phyloP scores from a whole-genome alignment of 2,329 filamentous ascomycete species.

The Pyricularia grisea region DNA sequence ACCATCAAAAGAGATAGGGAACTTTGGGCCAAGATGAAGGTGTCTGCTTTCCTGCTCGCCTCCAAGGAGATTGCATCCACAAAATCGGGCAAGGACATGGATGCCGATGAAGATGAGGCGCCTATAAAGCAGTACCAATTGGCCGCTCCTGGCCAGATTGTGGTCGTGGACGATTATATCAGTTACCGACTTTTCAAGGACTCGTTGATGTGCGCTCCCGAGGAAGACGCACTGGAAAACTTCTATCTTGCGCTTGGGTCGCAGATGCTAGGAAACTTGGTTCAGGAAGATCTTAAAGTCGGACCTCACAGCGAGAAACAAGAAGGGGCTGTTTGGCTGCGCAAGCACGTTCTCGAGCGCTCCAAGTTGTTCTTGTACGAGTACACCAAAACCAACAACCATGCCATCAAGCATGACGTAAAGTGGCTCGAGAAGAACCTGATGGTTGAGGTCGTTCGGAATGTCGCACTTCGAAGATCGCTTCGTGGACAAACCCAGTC shows the following conservation, averaged over 20 bases:
- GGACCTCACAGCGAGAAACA: conserved; percentile 60
- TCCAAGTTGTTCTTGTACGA: conserved; percentile 85
- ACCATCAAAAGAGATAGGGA: conserved; percentile 69
- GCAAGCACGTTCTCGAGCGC: conserved; percentile 77
- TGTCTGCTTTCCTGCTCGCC: conserved; percentile 69
- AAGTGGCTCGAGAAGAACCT: conserved; percentile 89
- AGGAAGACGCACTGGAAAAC: conserved; percentile 76
- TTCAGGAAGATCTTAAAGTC: conserved; percentile 69
- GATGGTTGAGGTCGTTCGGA: conserved; percentile 65
- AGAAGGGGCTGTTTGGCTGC: conserved; percentile 56
- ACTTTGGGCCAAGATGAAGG: conserved; percentile 67
- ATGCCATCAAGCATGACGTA: conserved; percentile 75
- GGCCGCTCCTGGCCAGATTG: conserved; percentile 59
- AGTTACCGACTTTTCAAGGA: conserved; percentile 85
- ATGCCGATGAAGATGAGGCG: conserved; percentile 49
- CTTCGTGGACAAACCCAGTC: conserved; percentile 58
- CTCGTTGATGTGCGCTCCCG: conserved; percentile 73
- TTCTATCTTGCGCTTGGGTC: conserved; percentile 81
- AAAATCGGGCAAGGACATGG: conserved; percentile 27
- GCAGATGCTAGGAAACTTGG: conserved; percentile 62
- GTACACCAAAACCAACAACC: conserved; percentile 56
- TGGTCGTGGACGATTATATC: conserved; percentile 80
- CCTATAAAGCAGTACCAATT: conserved; percentile 72
- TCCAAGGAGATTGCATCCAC: conserved; percentile 59
- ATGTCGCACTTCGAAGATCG: conserved; percentile 68